phyloP scores from a whole-genome alignment of 805 yeast genomes.

The Ogataea trehalophila region DNA sequence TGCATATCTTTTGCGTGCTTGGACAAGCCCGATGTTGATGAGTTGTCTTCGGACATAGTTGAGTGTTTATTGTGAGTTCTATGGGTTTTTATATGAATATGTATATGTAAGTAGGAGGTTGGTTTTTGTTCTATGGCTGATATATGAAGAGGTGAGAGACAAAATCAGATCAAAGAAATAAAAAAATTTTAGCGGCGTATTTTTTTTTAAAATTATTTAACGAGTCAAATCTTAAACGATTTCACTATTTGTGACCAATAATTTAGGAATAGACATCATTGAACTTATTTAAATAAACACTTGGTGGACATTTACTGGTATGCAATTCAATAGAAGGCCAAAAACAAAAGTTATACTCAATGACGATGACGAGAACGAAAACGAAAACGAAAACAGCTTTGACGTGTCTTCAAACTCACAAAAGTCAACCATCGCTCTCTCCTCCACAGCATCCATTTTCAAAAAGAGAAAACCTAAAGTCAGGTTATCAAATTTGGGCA shows the following conservation, averaged over 20 bases:
- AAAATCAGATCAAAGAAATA: too few relatives aligned
- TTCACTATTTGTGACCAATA: too few relatives aligned
- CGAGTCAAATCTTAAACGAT: too few relatives aligned
- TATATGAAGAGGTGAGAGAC: not conserved
- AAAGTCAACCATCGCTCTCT: not conserved
- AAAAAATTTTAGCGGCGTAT: too few relatives aligned
- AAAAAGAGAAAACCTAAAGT: constrained; percentile 3
- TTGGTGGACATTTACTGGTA: not conserved
- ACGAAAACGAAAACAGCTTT: constrained; percentile 5
- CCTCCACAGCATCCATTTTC: not conserved
- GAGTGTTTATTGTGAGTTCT: not conserved
- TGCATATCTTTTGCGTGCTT: constrained; percentile 52
- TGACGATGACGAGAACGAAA: constrained; percentile 4
- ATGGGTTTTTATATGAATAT: not conserved
- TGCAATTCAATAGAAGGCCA: constrained; percentile 1
- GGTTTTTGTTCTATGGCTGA: too few relatives aligned
- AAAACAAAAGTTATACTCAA: constrained; percentile 1
- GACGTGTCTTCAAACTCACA: not conserved
- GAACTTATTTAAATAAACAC: too few relatives aligned
- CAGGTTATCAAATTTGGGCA: too few relatives aligned
- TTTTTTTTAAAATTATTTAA: too few relatives aligned
- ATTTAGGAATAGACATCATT: too few relatives aligned
- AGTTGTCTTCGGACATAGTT: not conserved
- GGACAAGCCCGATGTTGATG: constrained; percentile 1
- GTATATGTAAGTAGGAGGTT: not conserved